Base-by-base conservation (phyloP, 2,329 filamentous ascomycete species). In the Monosporascus sp. region DNA sequence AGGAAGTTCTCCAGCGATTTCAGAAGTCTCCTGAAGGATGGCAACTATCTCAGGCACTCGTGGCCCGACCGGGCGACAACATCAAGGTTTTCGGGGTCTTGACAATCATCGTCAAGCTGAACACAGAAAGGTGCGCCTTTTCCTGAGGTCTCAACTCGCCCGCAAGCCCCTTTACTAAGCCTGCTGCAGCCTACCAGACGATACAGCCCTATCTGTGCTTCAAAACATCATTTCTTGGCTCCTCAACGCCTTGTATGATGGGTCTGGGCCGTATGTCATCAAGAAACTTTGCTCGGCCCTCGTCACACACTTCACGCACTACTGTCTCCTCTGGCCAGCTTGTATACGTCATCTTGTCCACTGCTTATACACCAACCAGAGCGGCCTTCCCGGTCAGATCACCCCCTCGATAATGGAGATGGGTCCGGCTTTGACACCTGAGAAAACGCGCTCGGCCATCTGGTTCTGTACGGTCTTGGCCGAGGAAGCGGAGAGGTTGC, bases 61-160 rank as follows among this genome's bases (percentile, higher is more conserved):
- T 97, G 11, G 76, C 76, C 49, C 84, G 83, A 56, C 74, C 81
- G 22, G 85, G 89, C 60, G 81, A 88, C 56, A 87, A 92, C 63
- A 84, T 94, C 60, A 87, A 88, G 59, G 97, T 97, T 72, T 96
- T 96, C 67, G 94, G 91, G 16, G 93, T 92, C 31, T 78, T 97
- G 55, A 97, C 93, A 0, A 87, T 97, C 60, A 95, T 91, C 49
- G 85, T 97, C 63, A 99, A 97, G 73, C 82, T 97, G 54, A 97
- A 97, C 68, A 87, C 86, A n/a, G 90, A 94, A 66, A 90, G 86
- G 87, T 88, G 74, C 58, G 76, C 64, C 64, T 14, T 3, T 31
- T 17, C 43, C 9, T 41, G 6, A 17, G 35, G 17, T 20, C 17
- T 26, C n/a, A 44, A 44, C 16, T 19, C 31, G n/a, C 14, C 49